Percentiles rank a stretch among this genome's conserved stretches.
These are phyloP conservation scores for Dendryphion nanum DNA, from an alignment of 2,329 filamentous ascomycete species.

Conservation along the genomic window DNA sequence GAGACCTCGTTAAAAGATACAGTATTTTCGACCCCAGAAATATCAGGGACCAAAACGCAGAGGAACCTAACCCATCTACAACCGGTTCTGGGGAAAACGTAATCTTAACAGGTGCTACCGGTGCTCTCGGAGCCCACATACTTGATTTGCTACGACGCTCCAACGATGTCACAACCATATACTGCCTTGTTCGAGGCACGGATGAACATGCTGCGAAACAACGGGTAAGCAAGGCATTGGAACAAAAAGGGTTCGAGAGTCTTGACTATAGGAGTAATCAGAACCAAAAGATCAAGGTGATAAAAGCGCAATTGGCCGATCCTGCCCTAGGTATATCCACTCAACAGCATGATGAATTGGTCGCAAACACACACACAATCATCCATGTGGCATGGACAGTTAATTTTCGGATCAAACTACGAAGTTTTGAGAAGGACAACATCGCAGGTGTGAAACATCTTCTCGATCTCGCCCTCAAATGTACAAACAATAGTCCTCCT, in stretches of 20 bases:
- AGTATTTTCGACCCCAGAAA: constrained; percentile 28
- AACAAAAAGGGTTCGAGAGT: not conserved
- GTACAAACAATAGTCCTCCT: constrained; percentile 27
- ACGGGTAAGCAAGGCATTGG: not conserved
- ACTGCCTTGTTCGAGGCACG: constrained; percentile 51
- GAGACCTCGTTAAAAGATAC: constrained; percentile 49
- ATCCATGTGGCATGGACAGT: constrained; percentile 66
- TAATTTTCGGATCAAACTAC: constrained; percentile 60
- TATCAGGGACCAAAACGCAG: not conserved
- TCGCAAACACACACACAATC: constrained; percentile 48
- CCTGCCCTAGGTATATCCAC: constrained; percentile 48
- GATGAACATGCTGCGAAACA: not conserved
- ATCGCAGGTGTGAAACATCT: constrained; percentile 53
- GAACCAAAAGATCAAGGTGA: constrained; percentile 45
- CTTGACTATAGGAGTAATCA: constrained; percentile 1
- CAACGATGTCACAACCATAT: constrained; percentile 43
- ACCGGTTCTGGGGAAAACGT: not conserved
- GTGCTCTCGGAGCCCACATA: constrained; percentile 49
- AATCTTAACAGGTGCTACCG: constrained; percentile 47
- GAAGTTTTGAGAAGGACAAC: constrained; percentile 55
- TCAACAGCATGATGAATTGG: constrained; percentile 43
- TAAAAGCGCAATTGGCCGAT: constrained; percentile 51
- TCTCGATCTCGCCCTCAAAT: constrained; percentile 44
- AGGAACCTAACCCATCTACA: not conserved
- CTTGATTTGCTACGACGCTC: constrained; percentile 41